Base-by-base conservation (phyloP, 805 yeast genomes). In the Isabelozyma rhagii region DNA sequence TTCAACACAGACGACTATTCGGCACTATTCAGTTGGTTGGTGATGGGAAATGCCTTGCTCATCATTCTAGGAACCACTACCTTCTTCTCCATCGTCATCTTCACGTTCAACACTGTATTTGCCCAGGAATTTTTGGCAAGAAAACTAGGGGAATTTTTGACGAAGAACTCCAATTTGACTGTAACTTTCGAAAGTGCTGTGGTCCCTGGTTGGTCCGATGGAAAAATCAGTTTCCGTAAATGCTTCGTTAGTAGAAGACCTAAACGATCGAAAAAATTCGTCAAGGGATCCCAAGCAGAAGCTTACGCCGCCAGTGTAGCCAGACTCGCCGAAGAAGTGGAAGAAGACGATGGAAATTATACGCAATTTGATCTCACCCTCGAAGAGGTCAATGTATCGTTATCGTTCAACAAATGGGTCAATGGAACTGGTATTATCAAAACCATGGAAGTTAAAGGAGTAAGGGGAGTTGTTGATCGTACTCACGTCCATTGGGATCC, bases 341-440 rank as follows among this genome's bases (percentile, higher is more conserved):
- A 69, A 17, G 74, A 71, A 48, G 97, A 87, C 58, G 96, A 91
- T 63, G 98, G 97, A 1, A 94, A 94, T 67, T 94, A 92, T 67
- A 93, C 99, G 0, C 99, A 94, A 64, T 94, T 86, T 64, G 99
- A 94, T 66, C 66, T 94, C 39, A 89, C 96, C 0, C 87, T 94
- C 13, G 97, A 93, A 51, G 87, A 87, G 56, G 85, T 92, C 10
- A 84, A 85, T 47, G 80, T 94, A 0, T 84, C 96, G 1, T 69
- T 94, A 14, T 87, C 96, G 10, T 82, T 94, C 56, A 75, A 81
- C 47, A 89, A 90, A 60, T 94, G 97, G 96, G 71, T 94, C 47
- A 85, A 88, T 57, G 98, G 98, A 0, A 79, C 79, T 47, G 99
- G 99, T 0, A 85, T 94, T 14, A 69, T 94, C 15, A 85, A 89